Percentiles rank a stretch among this genome's conserved stretches.
phyloP scores from a whole-genome alignment of 306 rosid genomes.

The Castanopsis chinensis region DNA sequence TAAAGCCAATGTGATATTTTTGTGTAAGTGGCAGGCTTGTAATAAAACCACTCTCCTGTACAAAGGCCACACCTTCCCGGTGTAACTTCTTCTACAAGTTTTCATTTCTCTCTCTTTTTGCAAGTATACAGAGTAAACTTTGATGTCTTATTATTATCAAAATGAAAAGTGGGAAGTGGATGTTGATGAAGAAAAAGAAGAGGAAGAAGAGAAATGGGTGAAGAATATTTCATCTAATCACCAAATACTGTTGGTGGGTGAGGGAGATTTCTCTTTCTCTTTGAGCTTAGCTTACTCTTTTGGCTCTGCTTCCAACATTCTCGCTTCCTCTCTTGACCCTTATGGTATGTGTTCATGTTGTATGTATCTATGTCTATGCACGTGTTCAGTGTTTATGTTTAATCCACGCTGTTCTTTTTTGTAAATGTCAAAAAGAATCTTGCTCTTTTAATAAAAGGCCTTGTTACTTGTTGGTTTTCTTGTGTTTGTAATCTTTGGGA shows the following conservation, averaged over 20 bases:
- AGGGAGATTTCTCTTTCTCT: constrained; percentile 66
- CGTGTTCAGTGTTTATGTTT: no score
- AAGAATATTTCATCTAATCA: constrained; percentile 41
- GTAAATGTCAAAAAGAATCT: not conserved
- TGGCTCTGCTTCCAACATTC: constrained; percentile 43
- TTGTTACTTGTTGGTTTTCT: not conserved
- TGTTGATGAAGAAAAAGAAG: not conserved
- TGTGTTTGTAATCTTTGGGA: not conserved
- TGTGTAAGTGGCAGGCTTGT: no score
- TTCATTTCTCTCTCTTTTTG: not conserved
- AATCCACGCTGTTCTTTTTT: not conserved
- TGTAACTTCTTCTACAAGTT: not conserved
- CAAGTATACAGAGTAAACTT: not conserved
- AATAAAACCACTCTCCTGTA: no score
- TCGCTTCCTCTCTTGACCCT: constrained; percentile 46
- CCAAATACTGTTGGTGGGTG: constrained; percentile 54
- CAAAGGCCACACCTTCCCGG: not conserved
- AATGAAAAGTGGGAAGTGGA: not conserved
- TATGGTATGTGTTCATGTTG: constrained; percentile 1
- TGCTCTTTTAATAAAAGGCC: no score
- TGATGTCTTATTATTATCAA: not conserved
- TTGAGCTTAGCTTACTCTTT: constrained; percentile 38
- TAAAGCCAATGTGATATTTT: no score
- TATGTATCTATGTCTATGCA: not conserved
- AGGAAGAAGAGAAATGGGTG: constrained; percentile 26